Conservation (phyloP, 805 yeast genomes). For the Cyberlindnera maclurae region DNA sequence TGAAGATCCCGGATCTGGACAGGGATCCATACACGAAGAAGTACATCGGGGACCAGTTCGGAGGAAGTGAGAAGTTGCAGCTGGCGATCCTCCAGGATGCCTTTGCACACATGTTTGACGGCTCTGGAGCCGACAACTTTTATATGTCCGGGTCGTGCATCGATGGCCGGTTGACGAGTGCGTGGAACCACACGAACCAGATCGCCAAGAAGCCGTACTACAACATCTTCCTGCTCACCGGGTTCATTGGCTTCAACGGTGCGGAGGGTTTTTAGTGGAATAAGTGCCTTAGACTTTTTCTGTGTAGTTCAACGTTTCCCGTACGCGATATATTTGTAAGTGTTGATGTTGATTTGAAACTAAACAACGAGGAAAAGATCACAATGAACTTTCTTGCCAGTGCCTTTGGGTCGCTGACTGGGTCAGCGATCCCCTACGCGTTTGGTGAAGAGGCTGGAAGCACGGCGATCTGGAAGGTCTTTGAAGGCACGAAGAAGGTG, state of each 20-base stretch:
- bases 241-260: constrained; percentile 74
- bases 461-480: constrained; percentile 52
- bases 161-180: constrained; percentile 74
- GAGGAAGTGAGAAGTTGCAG: constrained; percentile 45
- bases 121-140: constrained; percentile 79
- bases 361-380: constrained; percentile 1
- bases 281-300: too few species aligned
- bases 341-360: too few species aligned
- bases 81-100: constrained; percentile 35
- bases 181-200: constrained; percentile 78
- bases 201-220: constrained; percentile 61
- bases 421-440: constrained; percentile 51
- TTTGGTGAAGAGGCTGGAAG: constrained; percentile 35
- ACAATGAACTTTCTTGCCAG: constrained; percentile 64
- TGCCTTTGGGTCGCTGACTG: constrained; percentile 51
- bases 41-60: constrained; percentile 55
- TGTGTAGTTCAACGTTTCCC: too few species aligned
- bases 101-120: constrained; percentile 50
- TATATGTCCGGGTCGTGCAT: constrained; percentile 82
- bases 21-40: constrained; percentile 39
- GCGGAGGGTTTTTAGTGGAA: constrained; percentile 56
- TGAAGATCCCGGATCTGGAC: constrained; percentile 46
- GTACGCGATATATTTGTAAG: too few species aligned
- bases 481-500: constrained; percentile 45
- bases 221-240: constrained; percentile 53